Evolutionary conservation across 768 basidiomycete species (phyloP).

Genomic region (Tylopilus rubrobrunneus): DNA sequence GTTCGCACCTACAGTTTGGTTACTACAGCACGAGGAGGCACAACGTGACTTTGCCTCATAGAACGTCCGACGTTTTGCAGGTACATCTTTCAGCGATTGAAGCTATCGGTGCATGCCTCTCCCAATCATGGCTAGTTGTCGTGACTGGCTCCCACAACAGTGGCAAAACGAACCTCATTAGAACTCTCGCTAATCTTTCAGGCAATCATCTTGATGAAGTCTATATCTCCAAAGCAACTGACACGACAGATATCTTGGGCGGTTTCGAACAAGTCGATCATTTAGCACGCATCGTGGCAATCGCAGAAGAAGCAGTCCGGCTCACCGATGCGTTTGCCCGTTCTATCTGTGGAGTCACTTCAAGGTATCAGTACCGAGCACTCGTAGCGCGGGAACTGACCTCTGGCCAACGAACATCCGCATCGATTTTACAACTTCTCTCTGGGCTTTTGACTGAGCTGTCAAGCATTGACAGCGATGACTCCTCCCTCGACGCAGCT

Average conservation of each 20-base stretch:
- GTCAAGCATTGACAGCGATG: slow-evolving; percentile 9
- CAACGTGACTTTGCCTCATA: slow-evolving; percentile 31
- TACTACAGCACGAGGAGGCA: slow-evolving; percentile 42
- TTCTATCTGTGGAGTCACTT: slow-evolving; percentile 23
- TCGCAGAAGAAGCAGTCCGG: slow-evolving; percentile 39
- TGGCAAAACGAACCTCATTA: slow-evolving; percentile 79
- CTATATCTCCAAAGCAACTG: slow-evolving; percentile 79
- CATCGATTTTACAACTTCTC: slow-evolving; percentile 24
- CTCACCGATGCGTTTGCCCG: slow-evolving; percentile 40
- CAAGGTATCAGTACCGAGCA: slow-evolving; percentile 12
- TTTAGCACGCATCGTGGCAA: slow-evolving; percentile 33
- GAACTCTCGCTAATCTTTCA: slow-evolving; percentile 62
- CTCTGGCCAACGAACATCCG: slow-evolving; percentile 12
- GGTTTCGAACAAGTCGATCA: slow-evolving; percentile 90
- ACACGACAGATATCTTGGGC: slow-evolving; percentile 91
- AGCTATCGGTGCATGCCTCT: slow-evolving; percentile 67
- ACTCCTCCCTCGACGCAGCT: slow-evolving; percentile 10
- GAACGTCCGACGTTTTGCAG: slow-evolving; percentile 54
- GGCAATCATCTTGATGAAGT: slow-evolving; percentile 73
- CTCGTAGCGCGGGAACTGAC: slow-evolving; percentile 16
- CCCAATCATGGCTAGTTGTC: slow-evolving; percentile 85
- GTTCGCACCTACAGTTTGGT: slow-evolving; percentile 61
- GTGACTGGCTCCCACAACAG: slow-evolving; percentile 67
- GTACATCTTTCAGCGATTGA: slow-evolving; percentile 64
- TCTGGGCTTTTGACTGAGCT: slow-evolving; percentile 29